phyloP scores from a whole-genome alignment of 2,329 filamentous ascomycete genomes.

The Fusarium palustre region DNA sequence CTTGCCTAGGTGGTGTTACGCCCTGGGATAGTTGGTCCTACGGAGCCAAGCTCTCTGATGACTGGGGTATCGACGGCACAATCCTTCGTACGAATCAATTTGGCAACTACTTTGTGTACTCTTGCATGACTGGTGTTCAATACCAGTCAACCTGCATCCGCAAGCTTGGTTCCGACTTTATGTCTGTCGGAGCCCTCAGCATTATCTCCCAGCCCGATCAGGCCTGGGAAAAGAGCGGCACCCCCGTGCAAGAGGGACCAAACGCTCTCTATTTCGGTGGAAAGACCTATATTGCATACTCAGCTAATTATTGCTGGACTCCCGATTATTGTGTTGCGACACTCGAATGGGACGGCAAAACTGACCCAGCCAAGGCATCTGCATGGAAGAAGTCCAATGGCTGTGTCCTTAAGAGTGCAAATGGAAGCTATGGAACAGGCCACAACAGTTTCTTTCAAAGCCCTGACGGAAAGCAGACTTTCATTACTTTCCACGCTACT shows the following conservation, averaged over 20 bases:
- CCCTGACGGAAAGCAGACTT: constrained; percentile 65
- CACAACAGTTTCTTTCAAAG: constrained; percentile 70
- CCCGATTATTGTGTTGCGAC: constrained; percentile 65
- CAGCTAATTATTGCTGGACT: constrained; percentile 68
- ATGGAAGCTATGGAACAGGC: constrained; percentile 68
- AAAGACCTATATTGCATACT: constrained; percentile 65
- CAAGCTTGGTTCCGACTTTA: constrained; percentile 55
- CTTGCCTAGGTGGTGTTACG: constrained; percentile 59
- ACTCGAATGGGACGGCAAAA: constrained; percentile 63
- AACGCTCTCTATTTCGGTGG: constrained; percentile 65
- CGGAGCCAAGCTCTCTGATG: constrained; percentile 58
- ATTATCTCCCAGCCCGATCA: constrained; percentile 64
- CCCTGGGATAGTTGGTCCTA: constrained; percentile 66
- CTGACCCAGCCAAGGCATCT: constrained; percentile 57
- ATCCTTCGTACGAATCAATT: constrained; percentile 60
- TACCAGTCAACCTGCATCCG: constrained; percentile 56
- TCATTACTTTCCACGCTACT: constrained; percentile 68
- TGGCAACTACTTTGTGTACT: constrained; percentile 66
- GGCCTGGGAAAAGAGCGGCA: constrained; percentile 62
- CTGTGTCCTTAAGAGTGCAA: constrained; percentile 63
- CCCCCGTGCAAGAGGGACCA: constrained; percentile 67
- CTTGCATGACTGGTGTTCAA: constrained; percentile 59
- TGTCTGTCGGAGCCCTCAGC: constrained; percentile 56
- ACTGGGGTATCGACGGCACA: constrained; percentile 67
- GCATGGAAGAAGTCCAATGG: constrained; percentile 65